Conservation (phyloP, 768 basidiomycete genomes). For the Tylopilus plumbeoviolaceoides region DNA sequence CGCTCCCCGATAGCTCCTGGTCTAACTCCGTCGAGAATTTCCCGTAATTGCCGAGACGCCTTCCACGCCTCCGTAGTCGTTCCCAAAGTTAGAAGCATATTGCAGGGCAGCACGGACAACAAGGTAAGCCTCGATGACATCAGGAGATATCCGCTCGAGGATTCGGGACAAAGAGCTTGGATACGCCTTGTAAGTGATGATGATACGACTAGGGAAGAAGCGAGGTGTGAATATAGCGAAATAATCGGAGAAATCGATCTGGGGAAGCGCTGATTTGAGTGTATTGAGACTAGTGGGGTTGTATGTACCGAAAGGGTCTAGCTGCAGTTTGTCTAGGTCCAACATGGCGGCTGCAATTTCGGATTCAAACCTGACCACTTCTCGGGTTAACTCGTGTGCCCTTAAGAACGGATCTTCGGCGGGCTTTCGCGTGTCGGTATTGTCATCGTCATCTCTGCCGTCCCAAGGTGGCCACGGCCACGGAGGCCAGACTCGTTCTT, state of each 20-base stretch:
- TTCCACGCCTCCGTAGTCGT: slow-evolving; percentile 75
- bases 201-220: slow-evolving; percentile 66
- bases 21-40: slow-evolving; percentile 78
- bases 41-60: slow-evolving; percentile 63
- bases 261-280: slow-evolving; percentile 63
- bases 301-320: slow-evolving; percentile 85
- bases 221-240: slow-evolving; percentile 82
- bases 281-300: slow-evolving; percentile 75
- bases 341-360: slow-evolving; percentile 74
- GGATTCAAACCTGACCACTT: slow-evolving; percentile 75
- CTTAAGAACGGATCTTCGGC: slow-evolving; percentile 35
- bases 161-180: slow-evolving; percentile 62
- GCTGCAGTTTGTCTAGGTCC: slow-evolving; percentile 71
- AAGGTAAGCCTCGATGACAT: slow-evolving; percentile 85
- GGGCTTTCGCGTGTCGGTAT: slow-evolving; percentile 36
- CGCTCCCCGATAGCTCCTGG: slow-evolving; percentile 82
- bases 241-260: slow-evolving; percentile 82
- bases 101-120: slow-evolving; percentile 68
- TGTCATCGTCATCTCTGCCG: slow-evolving; percentile 50
- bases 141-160: slow-evolving; percentile 59
- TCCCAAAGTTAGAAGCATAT: slow-evolving; percentile 69
- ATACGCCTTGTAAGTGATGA: slow-evolving; percentile 82
- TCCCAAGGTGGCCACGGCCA: slow-evolving; percentile 90
- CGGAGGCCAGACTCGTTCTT: slow-evolving; percentile 58
- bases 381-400: slow-evolving; percentile 60